Evolutionary conservation across 495 filamentous ascomycete species (phyloP).

Genomic region (Jackrogersella minutella): DNA sequence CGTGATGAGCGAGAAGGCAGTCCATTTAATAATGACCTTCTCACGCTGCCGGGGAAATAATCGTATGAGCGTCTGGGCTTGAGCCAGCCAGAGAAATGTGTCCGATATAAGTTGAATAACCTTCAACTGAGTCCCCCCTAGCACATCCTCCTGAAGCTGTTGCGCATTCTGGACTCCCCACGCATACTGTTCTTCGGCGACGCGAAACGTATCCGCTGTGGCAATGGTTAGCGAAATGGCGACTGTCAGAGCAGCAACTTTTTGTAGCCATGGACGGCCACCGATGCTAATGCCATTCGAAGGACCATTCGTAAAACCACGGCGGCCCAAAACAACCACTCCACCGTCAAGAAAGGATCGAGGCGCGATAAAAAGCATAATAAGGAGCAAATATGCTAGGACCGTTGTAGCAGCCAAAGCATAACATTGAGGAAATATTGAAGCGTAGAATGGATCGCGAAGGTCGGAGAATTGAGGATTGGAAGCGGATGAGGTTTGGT

Average conservation of each 20-base stretch:
- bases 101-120: conserved; percentile 91
- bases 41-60: conserved; percentile 96
- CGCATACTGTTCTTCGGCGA: conserved; percentile 80
- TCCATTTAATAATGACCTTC: conserved; percentile 98
- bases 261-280: conserved; percentile 93
- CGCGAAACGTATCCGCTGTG: conserved; percentile 84
- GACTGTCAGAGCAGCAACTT: conserved; percentile 88
- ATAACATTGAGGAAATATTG: conserved; percentile 88
- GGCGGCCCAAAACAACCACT: conserved; percentile 78
- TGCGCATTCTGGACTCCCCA: conserved; percentile 74
- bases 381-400: conserved; percentile 90
- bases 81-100: conserved; percentile 95
- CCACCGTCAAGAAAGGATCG: conserved; percentile 89
- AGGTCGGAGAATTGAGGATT: conserved; percentile 60
- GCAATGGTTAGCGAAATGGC: conserved; percentile 93
- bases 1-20: conserved; percentile 89
- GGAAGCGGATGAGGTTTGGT: conserved; percentile 42
- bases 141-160: conserved; percentile 74
- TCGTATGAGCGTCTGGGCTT: conserved; percentile 94
- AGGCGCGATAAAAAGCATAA: conserved; percentile 92
- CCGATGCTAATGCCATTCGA: conserved; percentile 83
- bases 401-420: conserved; percentile 90
- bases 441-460: conserved; percentile 89
- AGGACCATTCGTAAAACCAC: conserved; percentile 83
- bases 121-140: conserved; percentile 82